These are phyloP conservation scores for Daldinia loculata DNA, from an alignment of 495 filamentous ascomycete species.

Conservation along the genomic window DNA sequence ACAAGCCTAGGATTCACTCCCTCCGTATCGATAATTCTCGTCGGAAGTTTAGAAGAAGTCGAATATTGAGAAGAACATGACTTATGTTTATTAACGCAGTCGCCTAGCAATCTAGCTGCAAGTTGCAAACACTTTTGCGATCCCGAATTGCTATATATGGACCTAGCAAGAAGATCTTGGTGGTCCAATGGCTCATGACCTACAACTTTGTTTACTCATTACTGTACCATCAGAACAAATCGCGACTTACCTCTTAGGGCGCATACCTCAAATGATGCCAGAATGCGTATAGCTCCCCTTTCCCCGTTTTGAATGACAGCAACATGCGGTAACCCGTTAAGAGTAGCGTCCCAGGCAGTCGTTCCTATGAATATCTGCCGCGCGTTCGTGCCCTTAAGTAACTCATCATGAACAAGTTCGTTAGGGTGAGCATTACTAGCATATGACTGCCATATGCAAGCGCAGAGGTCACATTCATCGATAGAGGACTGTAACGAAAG, in stretches of 20 bases:
- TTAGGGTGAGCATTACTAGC: conserved; percentile 23
- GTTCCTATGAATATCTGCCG: conserved; percentile 35
- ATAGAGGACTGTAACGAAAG: conserved; percentile 26
- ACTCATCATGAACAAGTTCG: conserved; percentile 30
- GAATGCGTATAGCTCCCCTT: conserved; percentile 15
- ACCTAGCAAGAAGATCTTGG: conserved; percentile 24
- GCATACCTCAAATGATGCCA: conserved; percentile 40
- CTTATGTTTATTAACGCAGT: conserved; percentile 35
- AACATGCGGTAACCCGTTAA: conserved; percentile 37
- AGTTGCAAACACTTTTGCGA: conserved; percentile 31
- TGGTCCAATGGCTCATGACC: conserved; percentile 32
- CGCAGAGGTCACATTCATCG: conserved; percentile 33
- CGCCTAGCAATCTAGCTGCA: conserved; percentile 22
- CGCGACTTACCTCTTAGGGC: conserved; percentile 33
- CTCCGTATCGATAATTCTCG: conserved; percentile 38
- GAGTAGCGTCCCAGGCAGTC: conserved; percentile 31
- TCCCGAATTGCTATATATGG: conserved; percentile 36
- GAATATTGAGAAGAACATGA: conserved; percentile 24
- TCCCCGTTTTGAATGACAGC: conserved; percentile 26
- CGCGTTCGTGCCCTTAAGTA: conserved; percentile 14
- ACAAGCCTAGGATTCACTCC: conserved; percentile 31
- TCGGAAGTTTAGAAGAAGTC: conserved; percentile 27
- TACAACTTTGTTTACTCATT: conserved; percentile 18
- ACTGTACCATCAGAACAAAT: background rate
- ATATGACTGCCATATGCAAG: conserved; percentile 37